These are phyloP conservation scores for Adenanthera pavonina DNA, from an alignment of 306 rosid species.

Conservation along the genomic window DNA sequence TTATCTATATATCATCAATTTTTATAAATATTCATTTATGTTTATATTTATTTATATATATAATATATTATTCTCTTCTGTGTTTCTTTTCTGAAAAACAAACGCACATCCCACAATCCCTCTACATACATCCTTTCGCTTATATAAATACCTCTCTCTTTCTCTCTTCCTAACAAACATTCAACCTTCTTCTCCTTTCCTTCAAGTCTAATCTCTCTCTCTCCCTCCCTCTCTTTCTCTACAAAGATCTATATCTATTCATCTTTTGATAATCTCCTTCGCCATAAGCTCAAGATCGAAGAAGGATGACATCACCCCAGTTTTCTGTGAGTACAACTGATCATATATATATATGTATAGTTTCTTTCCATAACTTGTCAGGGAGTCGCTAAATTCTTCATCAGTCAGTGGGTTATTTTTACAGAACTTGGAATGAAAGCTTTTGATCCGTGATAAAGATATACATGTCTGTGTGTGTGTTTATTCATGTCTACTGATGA, in stretches of 20 bases:
- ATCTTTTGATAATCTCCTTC: background rate
- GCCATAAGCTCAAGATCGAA: slow-evolving; percentile 25
- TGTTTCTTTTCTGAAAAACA: slow-evolving; percentile 49
- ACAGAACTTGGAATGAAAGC: background rate
- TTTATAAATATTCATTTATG: background rate
- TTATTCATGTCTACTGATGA: background rate
- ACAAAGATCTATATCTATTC: background rate
- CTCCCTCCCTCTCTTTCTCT: background rate
- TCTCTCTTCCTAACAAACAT: slow-evolving; percentile 41
- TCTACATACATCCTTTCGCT: slow-evolving; percentile 16
- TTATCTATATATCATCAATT: slow-evolving; percentile 18
- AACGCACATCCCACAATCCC: slow-evolving; percentile 22
- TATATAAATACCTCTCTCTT: slow-evolving; percentile 30
- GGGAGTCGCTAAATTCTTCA: background rate
- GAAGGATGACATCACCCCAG: slow-evolving; percentile 45
- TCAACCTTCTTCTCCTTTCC: background rate
- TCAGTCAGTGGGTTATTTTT: background rate
- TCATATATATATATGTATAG: background rate
- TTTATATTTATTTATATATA: background rate
- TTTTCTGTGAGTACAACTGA: slow-evolving; percentile 54
- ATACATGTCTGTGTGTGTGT: background rate
- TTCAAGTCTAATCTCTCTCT: background rate
- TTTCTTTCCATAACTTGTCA: background rate
- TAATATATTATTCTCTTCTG: slow-evolving; percentile 34
- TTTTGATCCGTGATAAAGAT: background rate